Conservation (phyloP, 116 monocot species). For the Dioscorea cayenensis region DNA sequence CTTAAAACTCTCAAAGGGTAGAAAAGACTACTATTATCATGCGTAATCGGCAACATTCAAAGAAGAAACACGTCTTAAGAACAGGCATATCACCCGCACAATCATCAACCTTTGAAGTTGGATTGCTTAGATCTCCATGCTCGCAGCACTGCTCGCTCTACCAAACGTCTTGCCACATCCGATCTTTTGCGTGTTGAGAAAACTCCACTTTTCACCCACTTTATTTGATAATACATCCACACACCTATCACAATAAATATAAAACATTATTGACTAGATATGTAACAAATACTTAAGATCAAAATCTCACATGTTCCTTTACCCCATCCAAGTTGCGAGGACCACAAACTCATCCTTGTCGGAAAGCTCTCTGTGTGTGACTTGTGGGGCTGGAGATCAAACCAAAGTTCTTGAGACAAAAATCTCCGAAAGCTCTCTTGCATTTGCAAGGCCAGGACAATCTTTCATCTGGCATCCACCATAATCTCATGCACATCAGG, state of each 20-base stretch:
- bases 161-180: conserved; percentile 45
- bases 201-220: conserved; percentile 53
- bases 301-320: neutral
- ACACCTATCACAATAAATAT: conserved; percentile 27
- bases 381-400: conserved; percentile 66
- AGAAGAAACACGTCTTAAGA: conserved; percentile 22
- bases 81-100: conserved; percentile 69
- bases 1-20: conserved; percentile 33
- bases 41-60: neutral
- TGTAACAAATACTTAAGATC: too few species aligned
- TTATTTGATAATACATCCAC: conserved; percentile 77
- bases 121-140: conserved; percentile 53
- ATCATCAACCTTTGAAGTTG: conserved; percentile 65
- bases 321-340: conserved; percentile 86
- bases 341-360: conserved; percentile 76
- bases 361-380: conserved; percentile 43
- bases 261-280: neutral
- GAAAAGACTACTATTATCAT: conserved; percentile 9
- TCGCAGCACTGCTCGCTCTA: conserved; percentile 47
- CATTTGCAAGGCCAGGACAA: conserved; percentile 78
- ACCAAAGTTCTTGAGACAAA: conserved; percentile 72
- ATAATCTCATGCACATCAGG: conserved; percentile 57
- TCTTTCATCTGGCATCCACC: conserved; percentile 77
- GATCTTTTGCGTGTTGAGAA: conserved; percentile 34
- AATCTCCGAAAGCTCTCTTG: conserved; percentile 83